Evolutionary conservation across 2,329 filamentous ascomycete genomes (phyloP).

Genomic region (Pyrenophora tritici-repentis): DNA sequence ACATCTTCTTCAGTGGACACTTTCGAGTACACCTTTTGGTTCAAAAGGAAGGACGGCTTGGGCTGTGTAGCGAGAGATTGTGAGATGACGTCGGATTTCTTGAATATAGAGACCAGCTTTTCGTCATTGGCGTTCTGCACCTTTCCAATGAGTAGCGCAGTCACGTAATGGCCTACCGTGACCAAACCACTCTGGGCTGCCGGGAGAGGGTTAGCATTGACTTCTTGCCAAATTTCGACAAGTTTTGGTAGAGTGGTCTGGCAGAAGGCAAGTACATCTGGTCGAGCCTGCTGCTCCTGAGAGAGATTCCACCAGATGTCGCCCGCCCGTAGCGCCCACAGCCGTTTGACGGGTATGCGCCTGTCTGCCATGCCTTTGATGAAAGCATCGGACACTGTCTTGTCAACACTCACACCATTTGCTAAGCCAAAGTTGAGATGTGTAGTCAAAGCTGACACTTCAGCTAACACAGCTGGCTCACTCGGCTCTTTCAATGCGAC

Average conservation of each 20-base stretch:
- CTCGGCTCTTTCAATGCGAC: constrained; percentile 85
- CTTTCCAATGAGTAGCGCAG: constrained; percentile 63
- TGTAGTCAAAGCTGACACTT: constrained; percentile 71
- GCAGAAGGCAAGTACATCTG: constrained; percentile 54
- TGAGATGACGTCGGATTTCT: constrained; percentile 66
- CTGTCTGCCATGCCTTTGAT: constrained; percentile 86
- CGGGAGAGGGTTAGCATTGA: constrained; percentile 74
- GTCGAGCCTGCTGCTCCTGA: constrained; percentile 55
- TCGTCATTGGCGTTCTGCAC: constrained; percentile 60
- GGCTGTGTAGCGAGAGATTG: constrained; percentile 72
- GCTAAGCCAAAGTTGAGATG: constrained; percentile 67
- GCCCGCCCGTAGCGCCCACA: constrained; percentile 79
- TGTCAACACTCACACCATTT: constrained; percentile 66
- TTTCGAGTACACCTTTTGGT: constrained; percentile 83
- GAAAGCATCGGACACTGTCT: constrained; percentile 70
- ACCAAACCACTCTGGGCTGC: constrained; percentile 84
- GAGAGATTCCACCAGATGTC: constrained; percentile 68
- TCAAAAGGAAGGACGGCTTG: constrained; percentile 87
- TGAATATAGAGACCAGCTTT: constrained; percentile 61
- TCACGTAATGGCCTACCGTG: constrained; percentile 75
- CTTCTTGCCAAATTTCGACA: constrained; percentile 75
- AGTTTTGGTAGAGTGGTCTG: constrained; percentile 61
- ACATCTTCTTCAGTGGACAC: constrained; percentile 75
- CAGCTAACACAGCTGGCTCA: constrained; percentile 76
- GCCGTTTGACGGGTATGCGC: constrained; percentile 72